Base-by-base conservation (phyloP, 2,329 filamentous ascomycete species). In the Dactylonectria macrodidyma region DNA sequence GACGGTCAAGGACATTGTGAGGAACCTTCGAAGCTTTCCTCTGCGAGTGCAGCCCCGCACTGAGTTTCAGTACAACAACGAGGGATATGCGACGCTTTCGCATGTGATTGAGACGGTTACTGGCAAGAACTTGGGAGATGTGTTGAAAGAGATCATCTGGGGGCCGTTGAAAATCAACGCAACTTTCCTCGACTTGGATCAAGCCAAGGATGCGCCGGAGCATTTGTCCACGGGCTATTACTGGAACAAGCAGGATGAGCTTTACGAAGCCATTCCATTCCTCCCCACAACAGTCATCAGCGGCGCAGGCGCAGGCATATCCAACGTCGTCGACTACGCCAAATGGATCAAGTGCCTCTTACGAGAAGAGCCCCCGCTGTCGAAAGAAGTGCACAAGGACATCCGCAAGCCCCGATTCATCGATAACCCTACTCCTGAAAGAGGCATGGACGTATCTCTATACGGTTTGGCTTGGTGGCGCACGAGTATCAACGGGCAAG, bases 311-410 rank as follows among this genome's bases (percentile, higher is more conserved):
- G 78, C 76, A 11, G 73, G 83, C 50, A 76, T 88, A 30, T 85
- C 83, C 22, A 86, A 81, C 55, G 85, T 85, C 1, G 58, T 79
- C 9, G 87, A 89, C 76, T 89, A 87, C 71, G 74, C 81, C 1
- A 84, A 82, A 70, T 90, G 87, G 88, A 70, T 88, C 1, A 77
- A 79, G 19, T 84, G 83, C 19, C 77, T 88, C 22, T 76, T 90
- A 22, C 72, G 80, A 10, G 44, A 75, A 41, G 48, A 61, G 0
- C 54, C 41, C 2, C 75, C 75, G 2, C 69, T 80, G 4, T 76
- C 76, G 3, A 47, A 70, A 12, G 63, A 38, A 0, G 70, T 72
- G 2, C 78, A 79, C 51, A 10, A 59, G 2, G 78, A 80, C 14
- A 74, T 82, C 7, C 73, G 74, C 30, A 74, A 46, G 2, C 76